Conservation (phyloP, 805 yeast species). For the Yarrowia sp. region DNA sequence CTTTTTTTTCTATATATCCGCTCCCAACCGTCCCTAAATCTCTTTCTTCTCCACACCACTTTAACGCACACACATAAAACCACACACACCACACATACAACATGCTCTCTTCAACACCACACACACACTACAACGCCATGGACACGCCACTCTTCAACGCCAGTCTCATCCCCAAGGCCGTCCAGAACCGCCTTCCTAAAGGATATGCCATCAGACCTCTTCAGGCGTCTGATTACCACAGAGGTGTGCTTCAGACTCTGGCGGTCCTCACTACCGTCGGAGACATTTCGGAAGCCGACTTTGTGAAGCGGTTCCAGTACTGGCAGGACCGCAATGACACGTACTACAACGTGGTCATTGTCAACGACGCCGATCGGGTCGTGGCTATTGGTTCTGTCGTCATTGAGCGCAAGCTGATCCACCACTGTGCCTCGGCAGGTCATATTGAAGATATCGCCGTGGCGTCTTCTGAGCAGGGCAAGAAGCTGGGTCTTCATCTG, state of each 20-base stretch:
- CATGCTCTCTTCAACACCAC: conserved; percentile 5
- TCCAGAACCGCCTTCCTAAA: conserved; percentile 45
- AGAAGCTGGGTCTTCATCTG: conserved; percentile 67
- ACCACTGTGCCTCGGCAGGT: conserved; percentile 80
- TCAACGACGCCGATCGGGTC: conserved; percentile 49
- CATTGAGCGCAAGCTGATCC: conserved; percentile 77
- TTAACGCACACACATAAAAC: background rate
- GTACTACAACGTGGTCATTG: conserved; percentile 70
- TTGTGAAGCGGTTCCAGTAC: conserved; percentile 50
- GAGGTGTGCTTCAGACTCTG: conserved; percentile 63
- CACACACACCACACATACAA: background rate
- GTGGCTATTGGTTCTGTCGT: conserved; percentile 84
- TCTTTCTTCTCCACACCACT: background rate
- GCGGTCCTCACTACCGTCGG: conserved; percentile 82
- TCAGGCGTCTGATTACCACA: conserved; percentile 52
- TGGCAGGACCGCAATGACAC: conserved; percentile 55
- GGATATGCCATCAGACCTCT: conserved; percentile 68
- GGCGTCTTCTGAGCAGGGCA: conserved; percentile 71
- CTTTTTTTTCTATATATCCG: background rate
- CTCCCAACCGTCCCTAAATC: background rate
- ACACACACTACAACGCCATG: background rate
- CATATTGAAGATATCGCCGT: conserved; percentile 96
- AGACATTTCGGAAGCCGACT: conserved; percentile 51
- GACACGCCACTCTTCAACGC: conserved; percentile 33
- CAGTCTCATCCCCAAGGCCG: conserved; percentile 35